Conservation (phyloP, 306 rosid species). For the Lithocarpus polystachyus region DNA sequence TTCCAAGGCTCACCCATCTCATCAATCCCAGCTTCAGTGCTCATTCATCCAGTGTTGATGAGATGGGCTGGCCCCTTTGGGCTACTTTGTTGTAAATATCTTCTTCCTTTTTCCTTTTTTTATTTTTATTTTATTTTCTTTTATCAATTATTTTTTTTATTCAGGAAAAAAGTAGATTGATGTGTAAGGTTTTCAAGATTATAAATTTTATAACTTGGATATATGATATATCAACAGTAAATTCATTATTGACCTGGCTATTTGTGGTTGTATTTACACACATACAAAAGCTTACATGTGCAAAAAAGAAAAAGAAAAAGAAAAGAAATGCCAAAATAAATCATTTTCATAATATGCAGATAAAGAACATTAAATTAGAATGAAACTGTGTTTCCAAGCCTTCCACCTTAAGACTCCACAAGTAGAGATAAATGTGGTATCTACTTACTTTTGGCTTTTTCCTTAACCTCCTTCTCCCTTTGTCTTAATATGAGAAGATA, state of each 20-base stretch:
- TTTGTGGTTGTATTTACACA: not conserved
- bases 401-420: conserved; percentile 44
- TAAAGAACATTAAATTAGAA: not conserved
- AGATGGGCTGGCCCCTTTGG: too few relatives aligned
- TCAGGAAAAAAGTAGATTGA: too few relatives aligned
- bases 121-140: too few relatives aligned
- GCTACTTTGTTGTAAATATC: too few relatives aligned
- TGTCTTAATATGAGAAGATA: conserved; percentile 54
- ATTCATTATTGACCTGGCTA: not conserved
- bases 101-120: too few relatives aligned
- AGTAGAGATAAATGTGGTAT: conserved; percentile 48
- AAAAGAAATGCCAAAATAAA: not conserved
- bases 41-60: too few relatives aligned
- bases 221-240: not conserved
- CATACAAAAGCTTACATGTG: not conserved
- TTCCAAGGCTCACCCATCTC: too few relatives aligned
- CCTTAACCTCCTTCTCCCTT: conserved; percentile 42
- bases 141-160: too few relatives aligned
- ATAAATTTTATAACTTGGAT: too few relatives aligned
- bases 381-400: conserved; percentile 12
- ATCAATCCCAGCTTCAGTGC: too few relatives aligned
- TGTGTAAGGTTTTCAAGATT: too few relatives aligned
- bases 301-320: not conserved
- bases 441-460: conserved; percentile 38
- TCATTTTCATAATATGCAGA: too few relatives aligned